Evolutionary conservation across 2,329 filamentous ascomycete species (phyloP).

Genomic region (Aspergillus arachidicola): DNA sequence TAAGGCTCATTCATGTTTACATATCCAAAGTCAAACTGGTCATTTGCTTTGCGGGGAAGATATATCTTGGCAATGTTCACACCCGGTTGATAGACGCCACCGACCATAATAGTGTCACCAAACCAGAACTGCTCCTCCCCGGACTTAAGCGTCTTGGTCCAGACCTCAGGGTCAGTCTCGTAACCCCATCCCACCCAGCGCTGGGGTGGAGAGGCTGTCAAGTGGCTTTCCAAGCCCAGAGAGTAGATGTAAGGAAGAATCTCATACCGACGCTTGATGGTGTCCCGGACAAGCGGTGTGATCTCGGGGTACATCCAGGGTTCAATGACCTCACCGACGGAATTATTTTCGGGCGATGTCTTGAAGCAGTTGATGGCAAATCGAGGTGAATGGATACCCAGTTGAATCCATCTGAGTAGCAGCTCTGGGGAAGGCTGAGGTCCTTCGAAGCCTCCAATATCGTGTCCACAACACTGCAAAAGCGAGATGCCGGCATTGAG

Average conservation of each 20-base stretch:
- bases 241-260: constrained; percentile 73
- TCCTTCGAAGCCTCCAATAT: constrained; percentile 72
- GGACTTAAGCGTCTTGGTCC: constrained; percentile 61
- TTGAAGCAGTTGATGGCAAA: constrained; percentile 82
- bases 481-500: constrained; percentile 69
- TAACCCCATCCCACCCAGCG: constrained; percentile 76
- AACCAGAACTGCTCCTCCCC: constrained; percentile 76
- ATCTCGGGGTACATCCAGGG: constrained; percentile 76
- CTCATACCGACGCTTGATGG: constrained; percentile 71
- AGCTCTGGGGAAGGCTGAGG: constrained; percentile 72
- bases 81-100: constrained; percentile 67
- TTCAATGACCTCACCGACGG: constrained; percentile 72
- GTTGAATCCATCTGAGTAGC: constrained; percentile 72
- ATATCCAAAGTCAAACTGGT: constrained; percentile 57
- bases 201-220: constrained; percentile 64
- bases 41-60: constrained; percentile 54
- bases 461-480: constrained; percentile 71
- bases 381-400: constrained; percentile 68
- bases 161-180: constrained; percentile 67
- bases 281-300: constrained; percentile 62
- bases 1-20: constrained; percentile 65
- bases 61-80: constrained; percentile 60
- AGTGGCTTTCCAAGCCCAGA: constrained; percentile 63
- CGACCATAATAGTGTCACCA: constrained; percentile 66
- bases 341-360: constrained; percentile 66